Percentiles rank a stretch among this genome's conserved stretches.
These are phyloP conservation scores for Beta corolliflora DNA, from an alignment of 179 eudicot species.

Conservation along the genomic window DNA sequence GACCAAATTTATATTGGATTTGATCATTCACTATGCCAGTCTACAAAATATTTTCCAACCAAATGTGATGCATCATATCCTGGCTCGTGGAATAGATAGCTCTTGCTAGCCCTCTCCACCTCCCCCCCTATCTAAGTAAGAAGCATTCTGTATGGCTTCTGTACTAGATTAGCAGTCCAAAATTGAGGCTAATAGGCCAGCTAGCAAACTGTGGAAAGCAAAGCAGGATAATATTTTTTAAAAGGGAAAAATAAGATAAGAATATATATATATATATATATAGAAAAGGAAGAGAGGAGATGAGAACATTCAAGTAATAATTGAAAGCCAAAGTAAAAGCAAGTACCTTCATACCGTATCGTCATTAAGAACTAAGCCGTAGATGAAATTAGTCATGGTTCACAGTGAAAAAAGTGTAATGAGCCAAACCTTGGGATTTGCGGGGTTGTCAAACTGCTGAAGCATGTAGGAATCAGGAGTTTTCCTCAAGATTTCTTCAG, in stretches of 20 bases:
- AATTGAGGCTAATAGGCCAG: background rate
- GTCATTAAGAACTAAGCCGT: background rate
- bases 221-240: no score
- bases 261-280: no score
- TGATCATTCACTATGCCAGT: no score
- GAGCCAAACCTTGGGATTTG: conserved; percentile 82
- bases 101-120: no score
- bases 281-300: no score
- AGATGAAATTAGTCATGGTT: background rate
- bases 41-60: background rate
- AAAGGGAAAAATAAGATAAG: no score
- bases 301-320: no score
- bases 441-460: conserved; percentile 96
- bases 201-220: background rate
- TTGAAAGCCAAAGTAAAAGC: background rate
- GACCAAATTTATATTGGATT: background rate
- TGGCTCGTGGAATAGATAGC: background rate
- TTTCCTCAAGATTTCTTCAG: conserved; percentile 75
- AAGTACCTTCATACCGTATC: background rate
- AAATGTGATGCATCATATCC: background rate
- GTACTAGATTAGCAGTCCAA: background rate
- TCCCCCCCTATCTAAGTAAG: background rate
- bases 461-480: conserved; percentile 90
- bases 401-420: background rate
- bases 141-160: background rate